Base-by-base conservation (phyloP, 306 rosid species). In the Calophaca sinica region DNA sequence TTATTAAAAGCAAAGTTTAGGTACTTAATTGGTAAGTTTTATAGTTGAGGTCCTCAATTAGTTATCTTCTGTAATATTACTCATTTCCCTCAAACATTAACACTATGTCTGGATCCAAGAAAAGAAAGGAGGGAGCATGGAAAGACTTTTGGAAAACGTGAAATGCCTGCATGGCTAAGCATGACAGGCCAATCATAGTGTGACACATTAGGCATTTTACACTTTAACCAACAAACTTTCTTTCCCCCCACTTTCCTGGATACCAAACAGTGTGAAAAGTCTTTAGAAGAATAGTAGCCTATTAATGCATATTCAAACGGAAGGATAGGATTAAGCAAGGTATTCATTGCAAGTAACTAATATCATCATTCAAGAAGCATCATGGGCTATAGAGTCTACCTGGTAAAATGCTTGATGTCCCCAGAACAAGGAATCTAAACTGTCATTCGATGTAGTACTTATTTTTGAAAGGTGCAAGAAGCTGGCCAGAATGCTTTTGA, bases 371-470 rank as follows among this genome's bases (percentile, higher is more conserved):
- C 59, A 26, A 63, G 68, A 72, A 77, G 48, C 33, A 64, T 77
- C 4, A 75, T 35, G 64, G 39, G 48, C 36, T 20, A 11, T 9
- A 41, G 68, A 55, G 65, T 79, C 62, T 76, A 81, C 88, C 92
- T 80, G 62, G 62, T 61, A 39, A 49, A 48, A 54, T 63, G 81
- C 60, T 58, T 73, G 59, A 29, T 46, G 55, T 42, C 81, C 74
- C 61, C 64, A 61, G 15, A 79, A 49, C 62, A 67, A 14, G 35
- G 42, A 63, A 61, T 70, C 76, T 55, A 67, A 78, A 51, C 62
- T 60, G 83, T 92, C 88, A 96, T 84, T 96, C 99, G 12, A 96
- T 85, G 86, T 74, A 92, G 81, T 82, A 96, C 88, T 89, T 92
- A 32, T 84, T 87, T 53, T 73, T 87, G 77, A 86, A 84, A 62